Evolutionary conservation across 768 basidiomycete genomes (phyloP).

Genomic region (Jaapia argillacea): DNA sequence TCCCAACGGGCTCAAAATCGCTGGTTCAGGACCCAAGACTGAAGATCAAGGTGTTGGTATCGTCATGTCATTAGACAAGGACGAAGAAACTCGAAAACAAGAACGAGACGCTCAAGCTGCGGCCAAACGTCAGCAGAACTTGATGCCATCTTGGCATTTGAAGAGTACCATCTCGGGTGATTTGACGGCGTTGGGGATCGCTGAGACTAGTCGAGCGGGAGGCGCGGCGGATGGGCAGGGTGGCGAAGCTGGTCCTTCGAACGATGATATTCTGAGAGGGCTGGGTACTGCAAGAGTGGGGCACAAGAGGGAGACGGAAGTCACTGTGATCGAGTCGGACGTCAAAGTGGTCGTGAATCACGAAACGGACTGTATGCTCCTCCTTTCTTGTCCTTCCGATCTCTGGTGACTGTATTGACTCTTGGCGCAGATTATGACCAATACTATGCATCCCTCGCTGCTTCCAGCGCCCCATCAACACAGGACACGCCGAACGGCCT

Average conservation of each 20-base stretch:
- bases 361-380: slow-evolving; percentile 55
- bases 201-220: slow-evolving; percentile 53
- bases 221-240: slow-evolving; percentile 15
- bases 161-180: slow-evolving; percentile 94
- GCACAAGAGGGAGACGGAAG: slow-evolving; percentile 17
- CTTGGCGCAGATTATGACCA: slow-evolving; percentile 56
- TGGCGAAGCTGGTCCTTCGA: slow-evolving; percentile 29
- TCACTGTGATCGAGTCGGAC: slow-evolving; percentile 21
- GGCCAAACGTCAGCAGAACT: slow-evolving; percentile 83
- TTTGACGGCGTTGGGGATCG: slow-evolving; percentile 76
- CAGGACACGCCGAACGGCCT: slow-evolving; percentile 52
- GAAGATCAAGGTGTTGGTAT: slow-evolving; percentile 77
- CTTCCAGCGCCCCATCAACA: slow-evolving; percentile 46
- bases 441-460: slow-evolving; percentile 72
- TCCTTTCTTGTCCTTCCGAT: slow-evolving; percentile 1
- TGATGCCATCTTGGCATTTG: slow-evolving; percentile 89
- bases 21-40: slow-evolving; percentile 49
- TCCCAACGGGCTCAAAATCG: slow-evolving; percentile 60
- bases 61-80: slow-evolving; percentile 85
- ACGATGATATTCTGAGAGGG: slow-evolving; percentile 67
- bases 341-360: slow-evolving; percentile 41
- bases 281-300: slow-evolving; percentile 54
- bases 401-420: background rate
- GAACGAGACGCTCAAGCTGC: slow-evolving; percentile 78
- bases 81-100: slow-evolving; percentile 59